Evolutionary conservation across 2,329 filamentous ascomycete genomes (phyloP).

Genomic region (Colletotrichum sp.): DNA sequence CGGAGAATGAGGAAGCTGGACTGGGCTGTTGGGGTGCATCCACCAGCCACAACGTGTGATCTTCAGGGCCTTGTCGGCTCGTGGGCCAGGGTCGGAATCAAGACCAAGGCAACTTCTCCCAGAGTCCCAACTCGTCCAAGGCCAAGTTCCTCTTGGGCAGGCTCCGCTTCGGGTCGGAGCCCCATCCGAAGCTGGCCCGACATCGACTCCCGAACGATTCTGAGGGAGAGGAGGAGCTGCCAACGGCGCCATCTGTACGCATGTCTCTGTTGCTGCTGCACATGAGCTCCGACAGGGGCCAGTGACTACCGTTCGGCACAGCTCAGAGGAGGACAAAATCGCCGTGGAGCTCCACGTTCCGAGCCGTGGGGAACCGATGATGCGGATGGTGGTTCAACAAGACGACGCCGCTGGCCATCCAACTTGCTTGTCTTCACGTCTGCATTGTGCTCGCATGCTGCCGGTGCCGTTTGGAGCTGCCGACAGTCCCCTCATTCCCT

Average conservation of each 20-base stretch:
- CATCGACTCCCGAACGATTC: not conserved
- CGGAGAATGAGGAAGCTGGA: constrained; percentile 8
- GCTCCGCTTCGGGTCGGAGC: constrained; percentile 13
- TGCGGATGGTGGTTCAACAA: not conserved
- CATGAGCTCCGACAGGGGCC: not conserved
- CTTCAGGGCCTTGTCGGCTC: not conserved
- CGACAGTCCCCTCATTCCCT: not conserved
- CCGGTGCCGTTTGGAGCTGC: not conserved
- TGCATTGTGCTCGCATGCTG: not conserved
- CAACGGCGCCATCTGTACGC: not conserved
- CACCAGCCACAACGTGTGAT: constrained; percentile 11
- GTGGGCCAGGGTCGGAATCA: not conserved
- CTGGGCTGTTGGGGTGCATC: not conserved
- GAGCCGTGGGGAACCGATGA: not conserved
- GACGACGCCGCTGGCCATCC: not conserved
- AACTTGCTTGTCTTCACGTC: not conserved
- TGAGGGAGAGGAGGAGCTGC: not conserved
- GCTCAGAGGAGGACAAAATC: not conserved
- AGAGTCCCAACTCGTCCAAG: not conserved
- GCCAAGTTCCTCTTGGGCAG: not conserved
- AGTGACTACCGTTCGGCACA: not conserved
- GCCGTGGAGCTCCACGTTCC: constrained; percentile 14
- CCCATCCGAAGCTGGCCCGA: constrained; percentile 5
- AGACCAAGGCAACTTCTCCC: not conserved
- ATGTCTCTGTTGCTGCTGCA: not conserved